Evolutionary conservation across 495 filamentous ascomycete species (phyloP).

Genomic region (Neurospora discreta): DNA sequence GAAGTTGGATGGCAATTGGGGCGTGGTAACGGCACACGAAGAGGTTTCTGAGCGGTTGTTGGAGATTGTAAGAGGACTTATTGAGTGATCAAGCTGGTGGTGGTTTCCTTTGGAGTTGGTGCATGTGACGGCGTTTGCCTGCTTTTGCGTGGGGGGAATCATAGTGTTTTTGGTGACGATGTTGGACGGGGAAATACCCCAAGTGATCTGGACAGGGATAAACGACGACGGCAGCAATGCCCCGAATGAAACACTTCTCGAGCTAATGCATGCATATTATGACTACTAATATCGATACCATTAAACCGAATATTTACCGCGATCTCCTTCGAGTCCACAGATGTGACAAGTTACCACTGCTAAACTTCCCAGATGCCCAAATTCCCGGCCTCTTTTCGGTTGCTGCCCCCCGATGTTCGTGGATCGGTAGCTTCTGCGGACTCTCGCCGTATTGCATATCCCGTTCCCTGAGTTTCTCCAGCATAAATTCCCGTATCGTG

Average conservation of each 20-base stretch:
- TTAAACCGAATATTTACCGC: background rate
- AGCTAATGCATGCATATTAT: background rate
- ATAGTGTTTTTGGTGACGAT: background rate
- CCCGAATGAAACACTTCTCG: background rate
- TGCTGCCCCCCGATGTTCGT: background rate
- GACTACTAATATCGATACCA: background rate
- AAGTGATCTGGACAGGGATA: background rate
- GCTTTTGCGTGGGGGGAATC: background rate
- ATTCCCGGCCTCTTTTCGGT: background rate
- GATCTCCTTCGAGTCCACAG: background rate
- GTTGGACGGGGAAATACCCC: background rate
- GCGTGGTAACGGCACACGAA: constrained; percentile 17
- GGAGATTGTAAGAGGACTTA: constrained; percentile 7
- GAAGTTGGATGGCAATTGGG: constrained; percentile 17
- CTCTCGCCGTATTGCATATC: constrained; percentile 3
- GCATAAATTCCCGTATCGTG: constrained; percentile 14
- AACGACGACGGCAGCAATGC: background rate
- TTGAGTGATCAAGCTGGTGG: background rate
- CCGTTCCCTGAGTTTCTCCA: constrained; percentile 15
- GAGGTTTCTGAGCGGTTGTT: constrained; percentile 13
- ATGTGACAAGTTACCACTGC: background rate
- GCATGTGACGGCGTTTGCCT: background rate
- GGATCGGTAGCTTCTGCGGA: constrained; percentile 4
- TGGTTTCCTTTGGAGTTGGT: background rate
- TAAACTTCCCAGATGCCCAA: background rate